Conservation (phyloP, 2,329 filamentous ascomycete species). For the Aspergillus eucalypticola region DNA sequence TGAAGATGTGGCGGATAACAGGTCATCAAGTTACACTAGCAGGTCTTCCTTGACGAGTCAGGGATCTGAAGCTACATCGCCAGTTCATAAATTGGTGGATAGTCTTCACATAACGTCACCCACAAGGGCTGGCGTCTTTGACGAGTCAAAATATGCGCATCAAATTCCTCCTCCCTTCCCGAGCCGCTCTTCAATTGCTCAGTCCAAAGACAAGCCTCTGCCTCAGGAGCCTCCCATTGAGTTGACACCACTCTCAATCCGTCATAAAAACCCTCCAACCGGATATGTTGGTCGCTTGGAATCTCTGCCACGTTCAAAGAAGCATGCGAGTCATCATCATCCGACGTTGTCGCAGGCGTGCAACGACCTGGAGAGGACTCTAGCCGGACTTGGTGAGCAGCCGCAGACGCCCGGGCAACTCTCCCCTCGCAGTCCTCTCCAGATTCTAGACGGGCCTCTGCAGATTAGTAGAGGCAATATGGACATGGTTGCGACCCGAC, state of each 20-base stretch:
- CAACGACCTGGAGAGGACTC: slow-evolving; percentile 38
- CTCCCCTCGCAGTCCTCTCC: slow-evolving; percentile 15
- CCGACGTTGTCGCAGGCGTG: slow-evolving; percentile 36
- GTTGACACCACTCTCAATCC: slow-evolving; percentile 31
- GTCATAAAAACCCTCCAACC: slow-evolving; percentile 13
- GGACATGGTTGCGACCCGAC: slow-evolving; percentile 35
- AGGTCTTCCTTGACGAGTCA: slow-evolving; percentile 38
- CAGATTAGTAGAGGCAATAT: slow-evolving; percentile 38
- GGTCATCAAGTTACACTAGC: slow-evolving; percentile 40
- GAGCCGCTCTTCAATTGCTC: slow-evolving; percentile 25
- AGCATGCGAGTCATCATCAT: slow-evolving; percentile 14
- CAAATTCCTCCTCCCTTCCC: slow-evolving; percentile 16
- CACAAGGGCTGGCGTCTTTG: slow-evolving; percentile 34
- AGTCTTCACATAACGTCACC: slow-evolving; percentile 31
- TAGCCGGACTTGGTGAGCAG: slow-evolving; percentile 27
- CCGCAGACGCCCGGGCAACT: slow-evolving; percentile 7
- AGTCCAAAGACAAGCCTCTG: slow-evolving; percentile 43
- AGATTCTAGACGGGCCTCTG: slow-evolving; percentile 29
- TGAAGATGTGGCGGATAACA: slow-evolving; percentile 28
- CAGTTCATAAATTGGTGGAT: slow-evolving; percentile 21
- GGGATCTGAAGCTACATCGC: slow-evolving; percentile 26
- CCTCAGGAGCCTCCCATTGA: slow-evolving; percentile 39
- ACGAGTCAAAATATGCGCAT: slow-evolving; percentile 26
- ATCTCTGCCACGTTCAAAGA: slow-evolving; percentile 8
- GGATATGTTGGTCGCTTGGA: neutral